Conservation (phyloP, 257 asterid species). For the Fraxinus quadrangulata region DNA sequence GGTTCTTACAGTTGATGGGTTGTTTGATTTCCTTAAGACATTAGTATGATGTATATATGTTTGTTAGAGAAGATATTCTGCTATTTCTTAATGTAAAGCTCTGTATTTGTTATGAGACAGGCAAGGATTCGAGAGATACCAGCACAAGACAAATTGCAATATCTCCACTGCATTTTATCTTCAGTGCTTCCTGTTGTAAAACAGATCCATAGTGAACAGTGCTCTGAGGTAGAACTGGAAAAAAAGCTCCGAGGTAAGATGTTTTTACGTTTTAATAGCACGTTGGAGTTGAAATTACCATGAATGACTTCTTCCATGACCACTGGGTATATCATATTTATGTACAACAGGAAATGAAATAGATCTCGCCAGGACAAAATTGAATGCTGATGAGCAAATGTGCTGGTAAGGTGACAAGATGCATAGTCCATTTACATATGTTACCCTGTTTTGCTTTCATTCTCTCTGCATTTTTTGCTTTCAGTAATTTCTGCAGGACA, state of each 20-base stretch:
- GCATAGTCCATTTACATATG: slow-evolving; percentile 26
- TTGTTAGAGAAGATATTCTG: slow-evolving; percentile 11
- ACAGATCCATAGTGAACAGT: slow-evolving; percentile 75
- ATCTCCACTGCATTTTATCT: slow-evolving; percentile 78
- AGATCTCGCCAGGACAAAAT: slow-evolving; percentile 83
- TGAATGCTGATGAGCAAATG: slow-evolving; percentile 99
- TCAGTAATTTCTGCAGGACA: slow-evolving; percentile 94
- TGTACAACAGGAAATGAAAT: slow-evolving; percentile 71
- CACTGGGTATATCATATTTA: slow-evolving; percentile 18
- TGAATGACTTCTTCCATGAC: slow-evolving; percentile 19
- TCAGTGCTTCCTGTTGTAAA: slow-evolving; percentile 88
- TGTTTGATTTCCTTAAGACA: slow-evolving; percentile 15
- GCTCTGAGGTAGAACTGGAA: slow-evolving; percentile 88
- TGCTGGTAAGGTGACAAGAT: slow-evolving; percentile 69
- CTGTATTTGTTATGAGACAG: slow-evolving; percentile 38
- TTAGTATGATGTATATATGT: slow-evolving; percentile 6
- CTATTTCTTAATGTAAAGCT: slow-evolving; percentile 20
- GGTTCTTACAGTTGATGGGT: slow-evolving; percentile 18
- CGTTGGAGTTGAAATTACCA: slow-evolving; percentile 7
- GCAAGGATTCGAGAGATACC: slow-evolving; percentile 80
- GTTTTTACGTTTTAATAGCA: slow-evolving; percentile 29
- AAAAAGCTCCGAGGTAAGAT: slow-evolving; percentile 72
- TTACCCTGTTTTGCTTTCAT: slow-evolving; percentile 17
- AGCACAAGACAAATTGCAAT: slow-evolving; percentile 82
- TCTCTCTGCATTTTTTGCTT: slow-evolving; percentile 20